phyloP scores from a whole-genome alignment of 73 alveolate genomes.

The Uronychia setigera region DNA sequence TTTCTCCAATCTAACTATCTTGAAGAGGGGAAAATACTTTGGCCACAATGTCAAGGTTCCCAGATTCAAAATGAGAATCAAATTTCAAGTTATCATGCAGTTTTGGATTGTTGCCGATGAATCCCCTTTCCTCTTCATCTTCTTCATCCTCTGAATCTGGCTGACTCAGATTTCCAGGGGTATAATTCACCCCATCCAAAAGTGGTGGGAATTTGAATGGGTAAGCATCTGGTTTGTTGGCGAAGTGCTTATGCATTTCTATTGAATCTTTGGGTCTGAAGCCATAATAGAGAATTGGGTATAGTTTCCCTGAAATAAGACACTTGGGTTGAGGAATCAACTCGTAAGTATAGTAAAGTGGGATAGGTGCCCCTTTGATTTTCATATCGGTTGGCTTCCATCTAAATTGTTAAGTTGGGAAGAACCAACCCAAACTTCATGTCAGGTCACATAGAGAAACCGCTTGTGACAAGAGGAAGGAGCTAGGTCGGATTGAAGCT shows the following conservation, averaged over 20 bases:
- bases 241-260: slow-evolving; percentile 47
- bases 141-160: slow-evolving; percentile 10
- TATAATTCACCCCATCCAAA: slow-evolving; percentile 40
- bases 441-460: slow-evolving; percentile 52
- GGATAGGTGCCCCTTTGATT: slow-evolving; percentile 60
- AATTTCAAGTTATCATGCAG: slow-evolving; percentile 25
- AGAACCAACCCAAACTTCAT: slow-evolving; percentile 72
- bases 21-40: too few species aligned
- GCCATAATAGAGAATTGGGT: slow-evolving; percentile 25
- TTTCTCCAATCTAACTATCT: too few species aligned
- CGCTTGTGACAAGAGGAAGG: slow-evolving; percentile 10
- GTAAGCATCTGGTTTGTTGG: slow-evolving; percentile 26
- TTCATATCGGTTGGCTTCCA: slow-evolving; percentile 48
- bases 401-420: slow-evolving; percentile 6
- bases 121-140: slow-evolving; percentile 17
- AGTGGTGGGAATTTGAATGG: slow-evolving; percentile 55
- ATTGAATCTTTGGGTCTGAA: slow-evolving; percentile 39
- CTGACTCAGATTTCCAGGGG: too few species aligned
- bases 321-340: slow-evolving; percentile 30
- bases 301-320: slow-evolving; percentile 17
- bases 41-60: slow-evolving; percentile 65
- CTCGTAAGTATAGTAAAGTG: slow-evolving; percentile 53
- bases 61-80: slow-evolving; percentile 72
- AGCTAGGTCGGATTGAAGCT: too few species aligned
- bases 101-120: slow-evolving; percentile 42